phyloP scores from a whole-genome alignment of 2,329 filamentous ascomycete species.

The Stemphylium vesicarium region DNA sequence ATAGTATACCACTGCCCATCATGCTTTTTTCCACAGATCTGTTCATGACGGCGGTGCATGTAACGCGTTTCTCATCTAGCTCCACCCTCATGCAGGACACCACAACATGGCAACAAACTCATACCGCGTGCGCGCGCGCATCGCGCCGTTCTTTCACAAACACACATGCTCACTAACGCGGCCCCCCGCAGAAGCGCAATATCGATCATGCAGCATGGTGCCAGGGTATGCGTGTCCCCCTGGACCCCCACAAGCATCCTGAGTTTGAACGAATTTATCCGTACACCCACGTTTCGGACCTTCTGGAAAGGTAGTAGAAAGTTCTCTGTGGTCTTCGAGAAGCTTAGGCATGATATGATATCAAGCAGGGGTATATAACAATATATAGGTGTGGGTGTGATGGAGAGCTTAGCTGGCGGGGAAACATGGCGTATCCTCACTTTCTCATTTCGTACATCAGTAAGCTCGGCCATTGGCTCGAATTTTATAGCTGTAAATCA shows the following conservation, averaged over 20 bases:
- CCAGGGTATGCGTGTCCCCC: neutral
- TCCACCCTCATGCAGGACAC: neutral
- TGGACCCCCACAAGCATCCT: slow-evolving; percentile 1
- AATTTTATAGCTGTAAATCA: neutral
- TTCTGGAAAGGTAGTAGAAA: slow-evolving; percentile 10
- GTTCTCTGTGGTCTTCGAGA: slow-evolving; percentile 5
- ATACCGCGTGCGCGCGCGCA: neutral
- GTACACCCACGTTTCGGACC: slow-evolving; percentile 8
- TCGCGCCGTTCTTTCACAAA: neutral
- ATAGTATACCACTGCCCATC: neutral
- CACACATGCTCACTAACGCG: neutral
- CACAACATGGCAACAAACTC: neutral
- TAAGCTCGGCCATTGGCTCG: neutral
- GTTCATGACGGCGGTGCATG: neutral
- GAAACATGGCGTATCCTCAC: neutral
- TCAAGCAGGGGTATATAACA: neutral
- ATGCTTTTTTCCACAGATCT: neutral
- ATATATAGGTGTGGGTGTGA: neutral
- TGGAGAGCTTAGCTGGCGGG: neutral
- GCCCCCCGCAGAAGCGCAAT: slow-evolving; percentile 5
- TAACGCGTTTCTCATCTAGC: neutral
- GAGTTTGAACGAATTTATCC: slow-evolving; percentile 10
- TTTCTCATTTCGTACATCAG: neutral
- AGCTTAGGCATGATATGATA: neutral
- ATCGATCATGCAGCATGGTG: slow-evolving; percentile 7